Conservation (phyloP, 1,284 basidiomycete species). For the Marasmius fiardii region DNA sequence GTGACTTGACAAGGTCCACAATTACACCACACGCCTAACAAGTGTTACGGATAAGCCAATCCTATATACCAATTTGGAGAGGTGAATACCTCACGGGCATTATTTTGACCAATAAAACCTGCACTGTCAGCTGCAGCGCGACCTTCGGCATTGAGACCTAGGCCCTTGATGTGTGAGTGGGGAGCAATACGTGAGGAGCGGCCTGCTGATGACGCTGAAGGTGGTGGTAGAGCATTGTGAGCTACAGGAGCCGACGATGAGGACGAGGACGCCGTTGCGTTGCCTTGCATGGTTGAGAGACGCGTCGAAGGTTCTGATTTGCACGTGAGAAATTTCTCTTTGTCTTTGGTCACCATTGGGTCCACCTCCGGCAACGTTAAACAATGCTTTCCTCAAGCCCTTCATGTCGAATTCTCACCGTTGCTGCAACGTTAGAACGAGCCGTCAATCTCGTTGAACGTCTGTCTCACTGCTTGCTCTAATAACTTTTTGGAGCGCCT, state of each 20-base stretch:
- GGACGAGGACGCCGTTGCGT: constrained; percentile 30
- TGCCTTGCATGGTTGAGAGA: constrained; percentile 15
- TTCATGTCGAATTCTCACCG: constrained; percentile 44
- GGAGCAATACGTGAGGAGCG: constrained; percentile 86
- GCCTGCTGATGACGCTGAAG: constrained; percentile 54
- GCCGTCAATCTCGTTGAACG: constrained; percentile 43
- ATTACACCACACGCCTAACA: constrained; percentile 86
- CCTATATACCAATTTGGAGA: neutral
- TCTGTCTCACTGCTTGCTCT: constrained; percentile 28
- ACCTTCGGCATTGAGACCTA: constrained; percentile 88
- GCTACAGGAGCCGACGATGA: constrained; percentile 52
- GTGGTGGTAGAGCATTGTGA: constrained; percentile 70
- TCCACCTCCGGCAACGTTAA: neutral
- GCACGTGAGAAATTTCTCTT: neutral
- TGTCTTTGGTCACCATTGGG: neutral
- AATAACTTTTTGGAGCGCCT: constrained; percentile 10
- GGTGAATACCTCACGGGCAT: constrained; percentile 80
- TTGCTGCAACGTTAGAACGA: constrained; percentile 38
- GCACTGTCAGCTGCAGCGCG: constrained; percentile 70
- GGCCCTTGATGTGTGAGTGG: constrained; percentile 95
- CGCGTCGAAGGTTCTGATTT: constrained; percentile 2
- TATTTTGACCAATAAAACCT: constrained; percentile 90
- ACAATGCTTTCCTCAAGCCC: constrained; percentile 3
- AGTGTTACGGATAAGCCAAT: constrained; percentile 7
- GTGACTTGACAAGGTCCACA: constrained; percentile 86